Conservation (phyloP, 306 rosid species). For the Dryas alaskensis region DNA sequence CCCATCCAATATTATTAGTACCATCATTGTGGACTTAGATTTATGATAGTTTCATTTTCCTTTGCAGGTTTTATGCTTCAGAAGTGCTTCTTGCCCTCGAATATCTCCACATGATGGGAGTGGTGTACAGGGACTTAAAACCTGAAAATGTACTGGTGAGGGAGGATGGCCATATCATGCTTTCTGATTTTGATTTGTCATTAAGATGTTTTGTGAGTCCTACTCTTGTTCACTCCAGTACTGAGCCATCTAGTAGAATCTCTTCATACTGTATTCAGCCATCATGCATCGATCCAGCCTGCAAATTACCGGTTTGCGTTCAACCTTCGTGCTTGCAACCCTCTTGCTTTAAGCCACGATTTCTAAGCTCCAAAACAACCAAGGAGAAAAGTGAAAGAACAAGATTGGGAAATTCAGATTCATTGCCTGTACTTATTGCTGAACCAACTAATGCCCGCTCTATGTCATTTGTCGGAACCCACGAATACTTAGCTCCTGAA, state of each 20-base stretch:
- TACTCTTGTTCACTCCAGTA: conserved; percentile 48
- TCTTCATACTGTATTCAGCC: conserved; percentile 54
- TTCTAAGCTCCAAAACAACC: conserved; percentile 30
- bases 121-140: conserved; percentile 58
- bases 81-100: conserved; percentile 60
- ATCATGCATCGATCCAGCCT: conserved; percentile 50
- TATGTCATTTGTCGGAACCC: conserved; percentile 65
- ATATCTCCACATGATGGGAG: conserved; percentile 72
- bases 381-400: conserved; percentile 32
- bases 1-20: no score
- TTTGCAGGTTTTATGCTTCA: conserved; percentile 57
- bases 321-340: conserved; percentile 60
- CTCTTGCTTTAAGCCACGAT: conserved; percentile 51
- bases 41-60: not conserved
- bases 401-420: conserved; percentile 28
- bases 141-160: conserved; percentile 61
- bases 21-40: not conserved
- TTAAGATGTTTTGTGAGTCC: conserved; percentile 52
- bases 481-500: conserved; percentile 62
- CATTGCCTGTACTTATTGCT: conserved; percentile 45
- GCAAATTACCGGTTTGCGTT: conserved; percentile 50
- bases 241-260: conserved; percentile 39
- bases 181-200: conserved; percentile 58
- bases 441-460: conserved; percentile 62
- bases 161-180: conserved; percentile 66